Evolutionary conservation across 768 basidiomycete genomes (phyloP), one percentile per base, ranked within the genome.

Genomic region (Dacryopinax primogenitus): DNA sequence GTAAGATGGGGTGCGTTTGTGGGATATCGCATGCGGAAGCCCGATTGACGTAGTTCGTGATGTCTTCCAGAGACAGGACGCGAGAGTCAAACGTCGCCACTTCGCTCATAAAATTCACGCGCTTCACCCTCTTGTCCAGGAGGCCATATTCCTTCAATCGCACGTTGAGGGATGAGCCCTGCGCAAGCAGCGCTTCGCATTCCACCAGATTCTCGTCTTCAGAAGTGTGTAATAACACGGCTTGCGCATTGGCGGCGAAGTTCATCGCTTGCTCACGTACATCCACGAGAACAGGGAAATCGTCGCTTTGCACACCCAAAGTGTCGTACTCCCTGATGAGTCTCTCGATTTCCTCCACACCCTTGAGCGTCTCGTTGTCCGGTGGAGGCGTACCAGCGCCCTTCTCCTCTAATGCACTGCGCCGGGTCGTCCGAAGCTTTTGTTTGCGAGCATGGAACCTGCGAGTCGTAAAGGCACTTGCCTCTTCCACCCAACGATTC

Each of bases 401-500:
- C 13, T 13, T 58, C 51, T 68, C 44, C 62, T 63, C 15, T 35
- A 47, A 62, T 58, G 44, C 30, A 66, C 45, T n/a, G 64, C 16
- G 33, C 33, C 33, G 23, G 7, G 51, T 58, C 15, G 51, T 90
- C 86, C 23, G 80, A 80, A 12, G 82, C 80, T 64, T 90, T 71
- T 21, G 72, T 71, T 61, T 71, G 26, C 51, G 51, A 6, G 51
- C 12, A 23, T 68, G 64, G 68, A 67, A 65, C 72, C 69, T 32
- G 71, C 26, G 30, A 70, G 69, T 62, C 45, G 63, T 62, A 18
- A 71, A 63, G 1, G 66, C 28, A 11, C 67, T 69, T 16, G 70
- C 71, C 34, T 84, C 80, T 66, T 92, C 90, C n/a, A 92, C 79
- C 92, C 92, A 94, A 70, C 88, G 87, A 68, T 85, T 90, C 21